A percentile compares a stretch with the other conserved stretches of the same genome.
These are phyloP conservation scores for Luvunga scandens DNA, from an alignment of 345 rosid species.

Conservation along the genomic window DNA sequence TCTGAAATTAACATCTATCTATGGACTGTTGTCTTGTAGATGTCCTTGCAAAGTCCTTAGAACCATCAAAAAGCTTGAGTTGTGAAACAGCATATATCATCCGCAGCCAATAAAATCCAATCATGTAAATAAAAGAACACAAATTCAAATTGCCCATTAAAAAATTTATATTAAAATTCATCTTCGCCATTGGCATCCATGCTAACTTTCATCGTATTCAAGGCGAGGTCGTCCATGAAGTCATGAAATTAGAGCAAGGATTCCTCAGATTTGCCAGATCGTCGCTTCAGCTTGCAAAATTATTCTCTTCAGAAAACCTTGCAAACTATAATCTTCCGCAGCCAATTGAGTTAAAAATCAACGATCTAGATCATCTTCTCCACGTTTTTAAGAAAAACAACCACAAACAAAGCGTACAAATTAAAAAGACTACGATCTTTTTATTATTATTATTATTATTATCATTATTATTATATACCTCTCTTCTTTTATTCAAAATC, in stretches of 20 bases:
- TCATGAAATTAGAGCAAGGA: background rate
- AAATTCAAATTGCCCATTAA: background rate
- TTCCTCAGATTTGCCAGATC: background rate
- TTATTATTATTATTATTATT: constrained; percentile 31
- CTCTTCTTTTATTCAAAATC: constrained; percentile 4
- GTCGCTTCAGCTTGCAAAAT: background rate
- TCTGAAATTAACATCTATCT: background rate
- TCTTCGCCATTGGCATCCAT: constrained; percentile 11
- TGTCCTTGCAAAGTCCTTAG: background rate
- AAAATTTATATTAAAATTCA: constrained; percentile 15
- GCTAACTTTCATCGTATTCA: background rate
- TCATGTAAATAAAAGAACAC: constrained; percentile 1
- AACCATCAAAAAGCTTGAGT: background rate
- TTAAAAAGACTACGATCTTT: constrained; percentile 35
- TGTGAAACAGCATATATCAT: background rate
- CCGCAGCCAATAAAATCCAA: constrained; percentile 22
- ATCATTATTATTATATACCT: background rate
- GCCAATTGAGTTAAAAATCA: background rate
- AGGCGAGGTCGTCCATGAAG: background rate
- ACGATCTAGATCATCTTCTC: background rate
- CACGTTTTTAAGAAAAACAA: constrained; percentile 13
- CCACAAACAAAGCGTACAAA: constrained; percentile 37
- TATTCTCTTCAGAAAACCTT: constrained; percentile 1
- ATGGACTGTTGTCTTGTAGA: background rate
- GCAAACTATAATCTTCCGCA: background rate